phyloP scores from a whole-genome alignment of 1,284 basidiomycete genomes.

The Cryptococcus sp. region DNA sequence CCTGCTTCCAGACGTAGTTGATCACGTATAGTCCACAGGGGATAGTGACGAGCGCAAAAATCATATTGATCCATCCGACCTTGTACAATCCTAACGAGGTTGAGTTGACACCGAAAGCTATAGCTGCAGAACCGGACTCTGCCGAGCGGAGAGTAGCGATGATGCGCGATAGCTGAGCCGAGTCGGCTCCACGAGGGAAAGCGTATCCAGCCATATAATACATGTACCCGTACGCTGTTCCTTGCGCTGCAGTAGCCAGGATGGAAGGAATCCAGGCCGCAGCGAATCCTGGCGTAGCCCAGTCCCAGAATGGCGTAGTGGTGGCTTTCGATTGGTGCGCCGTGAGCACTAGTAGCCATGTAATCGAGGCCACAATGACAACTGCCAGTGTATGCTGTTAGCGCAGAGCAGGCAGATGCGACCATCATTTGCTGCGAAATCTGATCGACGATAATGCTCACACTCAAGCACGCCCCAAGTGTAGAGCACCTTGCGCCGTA shows the following conservation, averaged over 20 bases:
- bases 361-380: slow-evolving; percentile 14
- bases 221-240: slow-evolving; percentile 21
- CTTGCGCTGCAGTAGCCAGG: slow-evolving; percentile 15
- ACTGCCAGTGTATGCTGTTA: slow-evolving; percentile 9
- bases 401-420: background rate
- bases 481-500: slow-evolving; percentile 14
- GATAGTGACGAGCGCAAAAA: slow-evolving; percentile 15
- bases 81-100: slow-evolving; percentile 11
- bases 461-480: slow-evolving; percentile 17
- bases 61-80: slow-evolving; percentile 23
- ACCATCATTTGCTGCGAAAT: too few relatives aligned
- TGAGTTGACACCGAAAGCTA: slow-evolving; percentile 25
- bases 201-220: slow-evolving; percentile 23
- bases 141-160: slow-evolving; percentile 28
- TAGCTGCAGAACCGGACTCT: slow-evolving; percentile 24
- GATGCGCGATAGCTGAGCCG: slow-evolving; percentile 20
- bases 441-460: background rate
- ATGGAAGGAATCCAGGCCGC: slow-evolving; percentile 38
- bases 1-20: slow-evolving; percentile 19
- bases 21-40: slow-evolving; percentile 20
- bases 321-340: slow-evolving; percentile 10
- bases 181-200: slow-evolving; percentile 21
- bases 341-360: slow-evolving; percentile 43
- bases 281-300: slow-evolving; percentile 37
- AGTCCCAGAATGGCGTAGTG: slow-evolving; percentile 24